Evolutionary conservation across 2,329 filamentous ascomycete genomes (phyloP).

Genomic region (Macroventuria anomochaeta): DNA sequence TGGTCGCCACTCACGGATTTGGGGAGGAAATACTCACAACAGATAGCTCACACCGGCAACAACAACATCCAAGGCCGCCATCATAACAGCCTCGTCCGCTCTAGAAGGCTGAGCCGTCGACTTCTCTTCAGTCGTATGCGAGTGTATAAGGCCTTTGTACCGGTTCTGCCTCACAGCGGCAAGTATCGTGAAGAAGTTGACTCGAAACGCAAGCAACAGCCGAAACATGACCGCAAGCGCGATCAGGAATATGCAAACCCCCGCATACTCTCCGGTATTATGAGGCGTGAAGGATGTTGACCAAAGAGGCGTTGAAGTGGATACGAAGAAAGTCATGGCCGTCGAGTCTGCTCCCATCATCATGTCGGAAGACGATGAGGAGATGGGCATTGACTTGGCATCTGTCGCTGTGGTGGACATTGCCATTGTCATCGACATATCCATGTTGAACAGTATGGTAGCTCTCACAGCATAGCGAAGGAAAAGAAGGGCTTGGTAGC

Average conservation of each 20-base stretch:
- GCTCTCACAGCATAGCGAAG: background rate
- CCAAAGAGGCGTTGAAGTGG: constrained; percentile 67
- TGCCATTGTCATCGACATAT: constrained; percentile 14
- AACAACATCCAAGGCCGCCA: constrained; percentile 72
- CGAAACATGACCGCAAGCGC: constrained; percentile 72
- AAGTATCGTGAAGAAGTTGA: constrained; percentile 57
- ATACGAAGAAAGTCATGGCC: constrained; percentile 69
- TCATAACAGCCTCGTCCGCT: constrained; percentile 75
- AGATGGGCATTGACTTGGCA: constrained; percentile 15
- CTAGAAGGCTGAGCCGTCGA: constrained; percentile 72
- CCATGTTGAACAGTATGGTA: constrained; percentile 1
- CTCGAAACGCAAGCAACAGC: constrained; percentile 71
- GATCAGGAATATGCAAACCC: constrained; percentile 88
- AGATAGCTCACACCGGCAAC: constrained; percentile 79
- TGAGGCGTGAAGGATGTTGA: constrained; percentile 74
- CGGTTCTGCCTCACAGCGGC: constrained; percentile 60
- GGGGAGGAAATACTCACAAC: constrained; percentile 66
- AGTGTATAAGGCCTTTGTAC: constrained; percentile 78
- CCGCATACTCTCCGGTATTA: constrained; percentile 74
- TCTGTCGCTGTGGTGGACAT: background rate
- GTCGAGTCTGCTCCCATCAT: constrained; percentile 44
- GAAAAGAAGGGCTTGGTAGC: background rate
- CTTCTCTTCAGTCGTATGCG: constrained; percentile 38
- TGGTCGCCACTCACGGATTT: background rate
- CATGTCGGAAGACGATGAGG: background rate